phyloP scores from a whole-genome alignment of 352 stramenopile genomes.

The Albugo laibachii region DNA sequence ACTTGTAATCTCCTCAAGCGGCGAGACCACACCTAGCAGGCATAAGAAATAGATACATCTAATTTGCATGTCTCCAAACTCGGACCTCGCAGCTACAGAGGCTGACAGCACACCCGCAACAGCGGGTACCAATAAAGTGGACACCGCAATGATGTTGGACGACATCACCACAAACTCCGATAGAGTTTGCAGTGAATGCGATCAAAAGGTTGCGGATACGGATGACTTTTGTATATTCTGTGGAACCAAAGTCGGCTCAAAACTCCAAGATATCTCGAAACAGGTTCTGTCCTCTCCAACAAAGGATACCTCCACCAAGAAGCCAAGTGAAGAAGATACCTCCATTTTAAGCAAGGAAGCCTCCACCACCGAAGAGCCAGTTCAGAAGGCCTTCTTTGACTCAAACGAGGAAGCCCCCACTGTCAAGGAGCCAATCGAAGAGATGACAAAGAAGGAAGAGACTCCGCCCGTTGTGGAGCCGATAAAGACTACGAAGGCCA shows the following conservation, averaged over 20 bases:
- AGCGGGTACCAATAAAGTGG: slow-evolving; percentile 19
- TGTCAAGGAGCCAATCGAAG: neutral
- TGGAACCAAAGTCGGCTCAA: slow-evolving; percentile 60
- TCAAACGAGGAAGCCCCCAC: neutral
- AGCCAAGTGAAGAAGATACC: no score
- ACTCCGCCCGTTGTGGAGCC: neutral
- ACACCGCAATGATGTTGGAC: slow-evolving; percentile 7
- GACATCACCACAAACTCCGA: no score
- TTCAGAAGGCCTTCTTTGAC: neutral
- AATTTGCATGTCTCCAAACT: no score
- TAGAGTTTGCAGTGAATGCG: slow-evolving; percentile 42
- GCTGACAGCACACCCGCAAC: slow-evolving; percentile 2
- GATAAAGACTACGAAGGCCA: neutral
- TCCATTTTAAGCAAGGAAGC: slow-evolving; percentile 1
- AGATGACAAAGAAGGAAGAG: neutral
- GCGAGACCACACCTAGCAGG: no score
- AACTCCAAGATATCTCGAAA: slow-evolving; percentile 24
- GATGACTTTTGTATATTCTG: slow-evolving; percentile 80
- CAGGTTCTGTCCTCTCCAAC: slow-evolving; percentile 3
- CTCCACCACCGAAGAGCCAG: slow-evolving; percentile 2
- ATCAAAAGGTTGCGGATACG: slow-evolving; percentile 37
- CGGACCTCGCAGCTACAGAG: slow-evolving; percentile 13
- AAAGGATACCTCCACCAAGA: slow-evolving; percentile 5
- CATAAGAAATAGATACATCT: no score
- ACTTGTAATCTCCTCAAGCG: no score